phyloP scores from a whole-genome alignment of 1,284 basidiomycete species.

The Amylostereum areolatum region DNA sequence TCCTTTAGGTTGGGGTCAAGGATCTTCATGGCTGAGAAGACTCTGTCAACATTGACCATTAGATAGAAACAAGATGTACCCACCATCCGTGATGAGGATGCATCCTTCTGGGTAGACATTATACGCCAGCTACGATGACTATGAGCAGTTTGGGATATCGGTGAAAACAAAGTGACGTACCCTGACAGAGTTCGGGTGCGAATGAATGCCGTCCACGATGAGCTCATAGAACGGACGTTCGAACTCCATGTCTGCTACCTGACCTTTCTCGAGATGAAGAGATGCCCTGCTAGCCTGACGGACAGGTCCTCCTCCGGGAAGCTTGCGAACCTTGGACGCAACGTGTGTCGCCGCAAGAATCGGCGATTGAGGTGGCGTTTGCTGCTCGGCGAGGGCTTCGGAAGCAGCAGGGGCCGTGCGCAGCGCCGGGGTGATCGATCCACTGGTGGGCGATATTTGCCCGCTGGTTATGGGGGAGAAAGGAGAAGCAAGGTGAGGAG shows the following conservation, averaged over 20 bases:
- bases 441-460: slow-evolving; percentile 21
- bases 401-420: slow-evolving; percentile 22
- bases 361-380: slow-evolving; percentile 58
- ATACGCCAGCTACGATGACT: slow-evolving; percentile 64
- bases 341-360: slow-evolving; percentile 16
- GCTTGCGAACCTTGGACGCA: slow-evolving; percentile 5
- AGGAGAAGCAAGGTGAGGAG: slow-evolving; percentile 49
- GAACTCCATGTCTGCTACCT: slow-evolving; percentile 34
- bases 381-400: slow-evolving; percentile 60
- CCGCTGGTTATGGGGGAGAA: slow-evolving; percentile 21
- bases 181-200: slow-evolving; percentile 84
- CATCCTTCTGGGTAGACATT: slow-evolving; percentile 78
- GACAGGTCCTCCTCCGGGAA: neutral
- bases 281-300: slow-evolving; percentile 15
- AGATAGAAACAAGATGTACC: slow-evolving; percentile 8
- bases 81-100: slow-evolving; percentile 85
- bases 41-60: neutral
- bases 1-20: slow-evolving; percentile 81
- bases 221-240: slow-evolving; percentile 81
- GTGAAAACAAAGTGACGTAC: slow-evolving; percentile 31
- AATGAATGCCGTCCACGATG: slow-evolving; percentile 89
- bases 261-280: slow-evolving; percentile 28
- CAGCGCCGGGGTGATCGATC: slow-evolving; percentile 14
- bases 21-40: slow-evolving; percentile 68
- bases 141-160: slow-evolving; percentile 3